phyloP scores from a whole-genome alignment of 2,329 filamentous ascomycete species.

The Phyllosticta capitalensis region DNA sequence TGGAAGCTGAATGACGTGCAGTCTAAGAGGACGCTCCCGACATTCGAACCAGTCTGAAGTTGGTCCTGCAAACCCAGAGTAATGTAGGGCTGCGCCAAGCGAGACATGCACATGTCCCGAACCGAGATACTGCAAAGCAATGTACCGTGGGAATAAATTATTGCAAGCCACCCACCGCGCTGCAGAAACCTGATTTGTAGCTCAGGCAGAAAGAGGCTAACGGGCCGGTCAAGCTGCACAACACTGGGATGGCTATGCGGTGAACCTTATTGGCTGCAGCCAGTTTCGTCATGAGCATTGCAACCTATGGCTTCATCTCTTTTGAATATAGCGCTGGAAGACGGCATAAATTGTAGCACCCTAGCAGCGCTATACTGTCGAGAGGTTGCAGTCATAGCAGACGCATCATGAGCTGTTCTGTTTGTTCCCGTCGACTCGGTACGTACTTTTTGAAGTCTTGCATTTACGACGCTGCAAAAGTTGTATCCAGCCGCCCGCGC shows the following conservation, averaged over 20 bases:
- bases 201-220: neutral
- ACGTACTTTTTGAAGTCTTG: neutral
- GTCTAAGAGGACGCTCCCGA: neutral
- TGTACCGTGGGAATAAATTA: neutral
- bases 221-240: neutral
- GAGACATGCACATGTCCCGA: neutral
- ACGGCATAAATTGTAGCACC: neutral
- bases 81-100: neutral
- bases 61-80: neutral
- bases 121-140: neutral
- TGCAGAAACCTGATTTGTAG: neutral
- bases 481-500: neutral
- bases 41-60: neutral
- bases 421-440: neutral
- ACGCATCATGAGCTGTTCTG: neutral
- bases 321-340: neutral
- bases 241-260: neutral
- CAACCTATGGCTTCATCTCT: neutral
- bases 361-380: neutral
- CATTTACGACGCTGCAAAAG: neutral
- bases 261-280: neutral
- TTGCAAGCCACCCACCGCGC: neutral
- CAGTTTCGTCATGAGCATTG: neutral
- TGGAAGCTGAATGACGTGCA: neutral
- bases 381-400: neutral